phyloP scores from a whole-genome alignment of 1,284 basidiomycete genomes.

The Apiotrichum montevideense region DNA sequence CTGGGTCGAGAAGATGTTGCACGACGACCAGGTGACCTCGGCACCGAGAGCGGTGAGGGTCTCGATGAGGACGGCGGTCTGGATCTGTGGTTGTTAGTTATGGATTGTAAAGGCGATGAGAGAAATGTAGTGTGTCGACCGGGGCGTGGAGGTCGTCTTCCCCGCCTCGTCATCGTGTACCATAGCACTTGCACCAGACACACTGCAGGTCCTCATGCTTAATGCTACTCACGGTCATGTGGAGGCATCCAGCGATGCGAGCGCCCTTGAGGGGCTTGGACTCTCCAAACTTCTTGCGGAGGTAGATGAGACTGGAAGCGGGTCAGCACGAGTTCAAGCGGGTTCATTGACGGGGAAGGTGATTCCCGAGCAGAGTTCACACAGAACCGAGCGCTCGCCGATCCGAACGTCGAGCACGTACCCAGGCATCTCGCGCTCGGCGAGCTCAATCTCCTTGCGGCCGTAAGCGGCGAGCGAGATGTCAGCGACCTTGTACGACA shows the following conservation, averaged over 20 bases:
- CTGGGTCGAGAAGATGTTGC: conserved; percentile 99
- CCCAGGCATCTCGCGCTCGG: conserved; percentile 56
- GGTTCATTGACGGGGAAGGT: too few species aligned
- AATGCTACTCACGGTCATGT: conserved; percentile 88
- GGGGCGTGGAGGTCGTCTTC: too few species aligned
- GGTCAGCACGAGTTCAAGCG: not conserved
- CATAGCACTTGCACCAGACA: too few species aligned
- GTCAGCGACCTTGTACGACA: conserved; percentile 55
- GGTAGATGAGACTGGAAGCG: conserved; percentile 70
- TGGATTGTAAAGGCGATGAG: too few species aligned
- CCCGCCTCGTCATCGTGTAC: too few species aligned
- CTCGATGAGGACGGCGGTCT: conserved; percentile 64
- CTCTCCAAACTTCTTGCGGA: conserved; percentile 76
- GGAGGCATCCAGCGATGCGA: conserved; percentile 93
- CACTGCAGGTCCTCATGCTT: too few species aligned
- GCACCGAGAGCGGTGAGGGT: conserved; percentile 91
- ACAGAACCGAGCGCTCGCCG: too few species aligned
- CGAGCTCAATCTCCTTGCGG: conserved; percentile 97
- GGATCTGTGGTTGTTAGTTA: not conserved
- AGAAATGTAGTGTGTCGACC: too few species aligned
- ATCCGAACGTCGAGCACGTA: not conserved
- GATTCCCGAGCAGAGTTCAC: too few species aligned
- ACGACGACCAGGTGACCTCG: conserved; percentile 98
- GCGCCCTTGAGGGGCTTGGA: conserved; percentile 88
- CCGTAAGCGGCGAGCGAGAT: conserved; percentile 76